These are phyloP conservation scores for Malassezia vespertilionis DNA, from an alignment of 1,284 basidiomycete genomes.

Conservation along the genomic window DNA sequence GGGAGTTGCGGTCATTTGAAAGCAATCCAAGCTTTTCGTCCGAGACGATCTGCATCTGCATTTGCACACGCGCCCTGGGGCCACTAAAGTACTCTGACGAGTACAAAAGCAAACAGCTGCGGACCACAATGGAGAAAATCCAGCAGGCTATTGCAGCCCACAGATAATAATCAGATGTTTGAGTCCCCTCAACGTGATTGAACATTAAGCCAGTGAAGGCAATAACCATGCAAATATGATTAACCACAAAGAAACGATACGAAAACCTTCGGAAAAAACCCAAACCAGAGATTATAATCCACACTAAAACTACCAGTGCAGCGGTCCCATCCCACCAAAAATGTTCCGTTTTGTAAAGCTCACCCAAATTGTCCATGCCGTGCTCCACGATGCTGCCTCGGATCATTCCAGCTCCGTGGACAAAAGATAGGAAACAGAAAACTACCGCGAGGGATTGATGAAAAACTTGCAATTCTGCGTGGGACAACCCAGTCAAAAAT, in stretches of 20 bases:
- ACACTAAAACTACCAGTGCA: slow-evolving; percentile 24
- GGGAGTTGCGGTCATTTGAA: too few species aligned
- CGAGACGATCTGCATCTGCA: background rate
- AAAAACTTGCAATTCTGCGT: slow-evolving; percentile 39
- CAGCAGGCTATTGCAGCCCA: slow-evolving; percentile 14
- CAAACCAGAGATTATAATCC: slow-evolving; percentile 27
- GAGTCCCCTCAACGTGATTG: slow-evolving; percentile 8
- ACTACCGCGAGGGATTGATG: slow-evolving; percentile 31
- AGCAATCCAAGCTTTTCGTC: too few species aligned
- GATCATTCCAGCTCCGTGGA: too few species aligned
- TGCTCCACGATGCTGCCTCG: too few species aligned
- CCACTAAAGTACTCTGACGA: slow-evolving; percentile 7
- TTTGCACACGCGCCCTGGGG: background rate
- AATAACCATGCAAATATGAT: slow-evolving; percentile 30
- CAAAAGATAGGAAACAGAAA: background rate
- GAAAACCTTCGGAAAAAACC: slow-evolving; percentile 26
- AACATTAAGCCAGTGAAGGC: slow-evolving; percentile 24
- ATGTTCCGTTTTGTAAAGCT: too few species aligned
- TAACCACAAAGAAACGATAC: slow-evolving; percentile 41
- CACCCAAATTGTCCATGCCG: too few species aligned
- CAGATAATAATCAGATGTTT: slow-evolving; percentile 1
- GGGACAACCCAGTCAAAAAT: slow-evolving; percentile 30
- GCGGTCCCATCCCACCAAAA: too few species aligned
- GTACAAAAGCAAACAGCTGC: slow-evolving; percentile 1
- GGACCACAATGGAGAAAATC: slow-evolving; percentile 5